phyloP scores from a whole-genome alignment of 1,284 basidiomycete species.

The Earliella scabrosa region DNA sequence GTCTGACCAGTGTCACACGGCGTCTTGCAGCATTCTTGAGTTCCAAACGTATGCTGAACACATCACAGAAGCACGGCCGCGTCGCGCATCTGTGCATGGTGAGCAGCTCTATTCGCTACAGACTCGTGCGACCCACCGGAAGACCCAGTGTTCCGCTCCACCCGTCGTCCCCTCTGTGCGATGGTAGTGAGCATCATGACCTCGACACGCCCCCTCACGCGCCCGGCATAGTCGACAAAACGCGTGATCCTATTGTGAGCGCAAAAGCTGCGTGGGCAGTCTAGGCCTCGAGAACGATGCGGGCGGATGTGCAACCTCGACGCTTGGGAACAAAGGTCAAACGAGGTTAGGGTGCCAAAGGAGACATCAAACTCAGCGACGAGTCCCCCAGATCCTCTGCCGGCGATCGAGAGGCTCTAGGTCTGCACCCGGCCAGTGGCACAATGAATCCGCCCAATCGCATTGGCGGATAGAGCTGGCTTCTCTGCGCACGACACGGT shows the following conservation, averaged over 20 bases:
- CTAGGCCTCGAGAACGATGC: too few species aligned
- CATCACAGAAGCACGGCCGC: constrained; percentile 1
- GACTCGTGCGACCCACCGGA: neutral
- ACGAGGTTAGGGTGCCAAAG: neutral
- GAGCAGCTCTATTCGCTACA: constrained; percentile 3
- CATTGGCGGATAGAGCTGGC: constrained; percentile 1
- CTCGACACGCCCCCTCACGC: neutral
- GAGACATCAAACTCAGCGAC: constrained; percentile 18
- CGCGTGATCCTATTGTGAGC: neutral
- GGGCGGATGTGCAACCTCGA: neutral
- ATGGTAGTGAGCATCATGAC: neutral
- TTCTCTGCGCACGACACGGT: constrained; percentile 7
- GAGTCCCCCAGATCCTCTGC: constrained; percentile 16
- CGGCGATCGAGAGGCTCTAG: too few species aligned
- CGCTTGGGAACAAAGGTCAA: neutral
- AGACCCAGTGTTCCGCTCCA: neutral
- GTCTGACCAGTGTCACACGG: constrained; percentile 22
- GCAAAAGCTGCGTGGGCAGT: neutral
- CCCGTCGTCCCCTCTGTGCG: neutral
- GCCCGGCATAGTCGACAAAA: neutral
- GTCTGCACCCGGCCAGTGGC: too few species aligned
- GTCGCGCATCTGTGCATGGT: constrained; percentile 1
- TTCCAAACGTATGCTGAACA: constrained; percentile 5
- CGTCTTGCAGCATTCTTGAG: constrained; percentile 1
- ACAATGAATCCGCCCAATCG: neutral